Conservation (phyloP, 805 yeast species). For the Lachancea cidri region DNA sequence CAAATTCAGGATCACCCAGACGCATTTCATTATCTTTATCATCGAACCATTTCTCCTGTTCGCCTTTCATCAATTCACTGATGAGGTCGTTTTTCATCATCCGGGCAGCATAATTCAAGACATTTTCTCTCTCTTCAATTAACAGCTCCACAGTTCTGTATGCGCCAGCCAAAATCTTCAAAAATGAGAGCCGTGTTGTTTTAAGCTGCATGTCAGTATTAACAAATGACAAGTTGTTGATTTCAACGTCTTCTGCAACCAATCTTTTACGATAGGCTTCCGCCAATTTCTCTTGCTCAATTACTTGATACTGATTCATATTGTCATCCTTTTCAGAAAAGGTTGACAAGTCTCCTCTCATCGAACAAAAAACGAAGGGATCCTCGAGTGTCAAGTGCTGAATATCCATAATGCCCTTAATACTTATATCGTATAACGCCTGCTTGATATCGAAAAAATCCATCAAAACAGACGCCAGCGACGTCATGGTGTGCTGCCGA, state of each 20-base stretch:
- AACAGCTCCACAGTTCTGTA: constrained; percentile 47
- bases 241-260: constrained; percentile 41
- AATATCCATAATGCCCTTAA: constrained; percentile 57
- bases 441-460: constrained; percentile 77
- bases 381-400: constrained; percentile 68
- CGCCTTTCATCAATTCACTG: constrained; percentile 49
- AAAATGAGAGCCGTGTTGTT: constrained; percentile 31
- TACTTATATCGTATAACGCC: constrained; percentile 54
- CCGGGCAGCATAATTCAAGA: constrained; percentile 68
- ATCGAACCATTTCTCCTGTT: constrained; percentile 35
- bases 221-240: constrained; percentile 33
- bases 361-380: constrained; percentile 65
- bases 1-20: constrained; percentile 13
- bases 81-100: constrained; percentile 72
- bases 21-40: constrained; percentile 16
- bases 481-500: constrained; percentile 27
- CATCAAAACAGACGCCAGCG: constrained; percentile 35
- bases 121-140: constrained; percentile 64
- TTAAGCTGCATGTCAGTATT: constrained; percentile 30
- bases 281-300: constrained; percentile 45
- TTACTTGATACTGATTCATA: constrained; percentile 1
- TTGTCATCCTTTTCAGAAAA: constrained; percentile 2
- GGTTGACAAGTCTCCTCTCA: constrained; percentile 46
- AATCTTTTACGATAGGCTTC: constrained; percentile 43
- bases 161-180: constrained; percentile 33